A percentile compares a stretch with the other conserved stretches of the same genome.
Evolutionary conservation across 2,329 filamentous ascomycete genomes (phyloP).

Genomic region (Thelonectria rubi): DNA sequence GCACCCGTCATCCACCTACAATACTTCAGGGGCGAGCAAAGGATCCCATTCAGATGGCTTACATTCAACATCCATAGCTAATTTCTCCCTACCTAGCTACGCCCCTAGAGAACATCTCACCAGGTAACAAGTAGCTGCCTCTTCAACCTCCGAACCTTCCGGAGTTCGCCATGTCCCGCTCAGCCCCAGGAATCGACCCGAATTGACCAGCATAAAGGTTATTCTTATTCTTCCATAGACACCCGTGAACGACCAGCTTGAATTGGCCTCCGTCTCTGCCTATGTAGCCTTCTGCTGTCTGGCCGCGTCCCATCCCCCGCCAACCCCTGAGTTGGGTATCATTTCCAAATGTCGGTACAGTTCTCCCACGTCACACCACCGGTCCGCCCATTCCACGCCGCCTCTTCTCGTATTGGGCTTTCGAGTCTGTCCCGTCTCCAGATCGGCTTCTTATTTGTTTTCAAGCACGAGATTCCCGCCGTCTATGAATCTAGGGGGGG

Average conservation of each 20-base stretch:
- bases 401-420: constrained; percentile 15
- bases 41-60: too few relatives aligned
- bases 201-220: constrained; percentile 5
- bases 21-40: too few relatives aligned
- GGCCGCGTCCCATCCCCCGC: constrained; percentile 10
- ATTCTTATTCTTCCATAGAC: constrained; percentile 13
- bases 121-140: too few relatives aligned
- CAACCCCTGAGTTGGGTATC: constrained; percentile 36
- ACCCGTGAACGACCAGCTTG: neutral
- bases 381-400: constrained; percentile 16
- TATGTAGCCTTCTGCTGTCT: neutral
- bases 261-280: neutral
- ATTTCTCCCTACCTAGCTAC: neutral
- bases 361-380: constrained; percentile 28
- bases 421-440: constrained; percentile 22
- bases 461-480: constrained; percentile 25
- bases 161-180: neutral
- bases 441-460: constrained; percentile 10
- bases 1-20: too few relatives aligned
- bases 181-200: neutral
- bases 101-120: neutral
- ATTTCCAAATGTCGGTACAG: constrained; percentile 21
- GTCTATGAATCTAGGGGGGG: constrained; percentile 26
- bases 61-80: too few relatives aligned
- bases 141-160: neutral